Conservation (phyloP, 208 protist genomes). For the Herpetomonas tarakana region DNA sequence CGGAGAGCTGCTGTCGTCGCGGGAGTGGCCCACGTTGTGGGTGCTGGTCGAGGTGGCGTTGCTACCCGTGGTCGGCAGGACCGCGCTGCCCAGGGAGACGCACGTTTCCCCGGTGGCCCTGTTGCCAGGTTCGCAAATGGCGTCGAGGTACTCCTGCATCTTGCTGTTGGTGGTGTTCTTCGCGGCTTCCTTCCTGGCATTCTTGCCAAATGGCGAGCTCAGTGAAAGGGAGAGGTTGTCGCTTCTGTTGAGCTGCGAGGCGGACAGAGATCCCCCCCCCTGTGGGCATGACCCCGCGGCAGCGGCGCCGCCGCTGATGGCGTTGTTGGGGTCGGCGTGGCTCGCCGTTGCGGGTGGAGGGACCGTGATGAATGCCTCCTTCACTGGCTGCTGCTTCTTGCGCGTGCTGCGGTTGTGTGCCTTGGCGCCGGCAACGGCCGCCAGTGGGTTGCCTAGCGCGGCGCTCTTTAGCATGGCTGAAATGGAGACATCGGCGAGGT, state of each 20-base stretch:
- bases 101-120: too few species aligned
- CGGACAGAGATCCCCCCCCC: too few species aligned
- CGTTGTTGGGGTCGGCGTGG: background rate
- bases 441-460: background rate
- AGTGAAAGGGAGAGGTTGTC: background rate
- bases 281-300: too few species aligned
- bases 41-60: too few species aligned
- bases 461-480: background rate
- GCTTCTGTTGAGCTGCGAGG: too few species aligned
- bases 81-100: too few species aligned
- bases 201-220: background rate
- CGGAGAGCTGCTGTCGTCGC: too few species aligned
- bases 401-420: background rate
- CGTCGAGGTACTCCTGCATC: background rate
- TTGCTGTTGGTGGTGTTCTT: background rate
- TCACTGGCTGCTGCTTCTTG: conserved; percentile 3
- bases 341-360: background rate
- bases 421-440: background rate
- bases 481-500: background rate
- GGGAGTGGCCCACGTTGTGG: too few species aligned
- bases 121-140: too few species aligned
- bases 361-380: conserved; percentile 3
- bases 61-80: too few species aligned
- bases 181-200: background rate
- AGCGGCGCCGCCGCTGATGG: too few species aligned